Evolutionary conservation across 2,329 filamentous ascomycete genomes (phyloP), one percentile per base, ranked within the genome.

Genomic region (Acephala macrosclerotiorum): DNA sequence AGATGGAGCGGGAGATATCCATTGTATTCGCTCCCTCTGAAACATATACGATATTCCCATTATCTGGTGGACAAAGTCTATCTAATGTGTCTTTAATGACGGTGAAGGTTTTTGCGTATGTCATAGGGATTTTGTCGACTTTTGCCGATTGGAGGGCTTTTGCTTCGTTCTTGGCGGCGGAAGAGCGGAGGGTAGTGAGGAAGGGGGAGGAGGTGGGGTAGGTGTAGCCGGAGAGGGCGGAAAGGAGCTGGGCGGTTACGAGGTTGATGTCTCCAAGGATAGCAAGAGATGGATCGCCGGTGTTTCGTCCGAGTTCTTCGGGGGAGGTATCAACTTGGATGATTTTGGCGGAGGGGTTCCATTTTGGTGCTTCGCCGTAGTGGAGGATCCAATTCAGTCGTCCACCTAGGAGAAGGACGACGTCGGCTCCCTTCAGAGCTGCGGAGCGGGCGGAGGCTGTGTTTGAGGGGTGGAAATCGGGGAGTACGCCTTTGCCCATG

Each of bases 1-100:
- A 87, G 51, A 82, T 79, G 14, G 82, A 83, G 22, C 85, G 82
- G 2, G 83, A 85, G 61, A 87, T 87, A 69, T 88, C 86, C 86
- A 87, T 88, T 7, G 85, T 86, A 71, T 87, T 87, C 9, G 85
- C 84, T 7, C 85, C 85, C 76, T 88, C 85, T 0, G 84, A 85
- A 40, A 87, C 78, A 67, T 87, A 87, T 25, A 87, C 82, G 26
- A 87, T 80, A 51, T 79, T 75, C 25, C 81, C 83, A 14, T 82
- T 74, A 47, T 79, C 77, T 0, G 79, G 79, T 14, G 79, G 81
- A 0, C 79, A 83, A 35, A 84, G 71, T 3, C 68, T 71, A 68
- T 86, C 80, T 9, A 88, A 76, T 2, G 80, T 80, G 2, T 76
- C 72, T 68, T 83, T 85, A 71, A 88, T 85, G 57, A 85, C 76